phyloP scores from a whole-genome alignment of 1,284 basidiomycete genomes.

The Pseudozyma hubeiensis region DNA sequence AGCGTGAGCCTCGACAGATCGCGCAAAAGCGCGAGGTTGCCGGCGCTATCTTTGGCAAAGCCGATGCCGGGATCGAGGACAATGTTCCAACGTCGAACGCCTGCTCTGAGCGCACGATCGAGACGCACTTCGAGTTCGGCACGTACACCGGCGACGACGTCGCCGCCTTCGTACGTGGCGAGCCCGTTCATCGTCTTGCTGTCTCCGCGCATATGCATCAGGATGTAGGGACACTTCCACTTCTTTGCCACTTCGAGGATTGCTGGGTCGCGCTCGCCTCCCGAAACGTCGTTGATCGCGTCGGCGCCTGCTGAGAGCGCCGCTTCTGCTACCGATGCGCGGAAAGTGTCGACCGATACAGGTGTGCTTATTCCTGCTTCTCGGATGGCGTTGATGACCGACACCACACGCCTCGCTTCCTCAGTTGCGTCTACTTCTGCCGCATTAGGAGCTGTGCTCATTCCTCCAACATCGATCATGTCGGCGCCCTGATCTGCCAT shows the following conservation, averaged over 20 bases:
- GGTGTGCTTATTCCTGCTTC: slow-evolving; percentile 70
- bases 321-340: slow-evolving; percentile 80
- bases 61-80: slow-evolving; percentile 93
- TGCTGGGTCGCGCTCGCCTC: slow-evolving; percentile 73
- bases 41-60: slow-evolving; percentile 87
- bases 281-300: slow-evolving; percentile 93
- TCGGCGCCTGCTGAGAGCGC: slow-evolving; percentile 86
- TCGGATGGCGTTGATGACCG: slow-evolving; percentile 70
- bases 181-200: slow-evolving; percentile 71
- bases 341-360: slow-evolving; percentile 93
- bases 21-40: slow-evolving; percentile 77
- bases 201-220: slow-evolving; percentile 94
- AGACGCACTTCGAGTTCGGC: slow-evolving; percentile 81
- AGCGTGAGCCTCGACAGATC: slow-evolving; percentile 34
- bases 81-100: slow-evolving; percentile 88
- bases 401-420: slow-evolving; percentile 76
- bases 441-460: slow-evolving; percentile 73
- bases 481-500: slow-evolving; percentile 72
- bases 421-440: slow-evolving; percentile 72
- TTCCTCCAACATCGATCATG: slow-evolving; percentile 93
- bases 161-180: slow-evolving; percentile 76
- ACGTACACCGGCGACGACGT: slow-evolving; percentile 79
- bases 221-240: slow-evolving; percentile 74
- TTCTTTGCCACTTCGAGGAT: slow-evolving; percentile 78
- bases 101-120: slow-evolving; percentile 78